Conservation (phyloP, 2,329 filamentous ascomycete species). For the Paecilomyces dactylethromorphus region DNA sequence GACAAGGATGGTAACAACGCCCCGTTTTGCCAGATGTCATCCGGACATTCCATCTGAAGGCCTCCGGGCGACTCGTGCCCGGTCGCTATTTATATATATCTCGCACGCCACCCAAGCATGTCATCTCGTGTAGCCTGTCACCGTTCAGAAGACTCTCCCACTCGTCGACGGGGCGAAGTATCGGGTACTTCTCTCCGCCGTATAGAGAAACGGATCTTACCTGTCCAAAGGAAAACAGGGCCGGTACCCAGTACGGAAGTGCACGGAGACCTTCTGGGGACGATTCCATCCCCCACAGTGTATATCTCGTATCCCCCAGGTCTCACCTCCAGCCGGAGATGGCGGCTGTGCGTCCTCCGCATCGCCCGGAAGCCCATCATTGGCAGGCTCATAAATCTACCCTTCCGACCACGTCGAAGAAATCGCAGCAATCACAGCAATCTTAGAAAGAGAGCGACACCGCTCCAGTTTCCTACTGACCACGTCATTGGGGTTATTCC, state of each 20-base stretch:
- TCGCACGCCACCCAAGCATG: neutral
- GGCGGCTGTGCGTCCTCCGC: neutral
- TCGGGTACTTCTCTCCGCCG: neutral
- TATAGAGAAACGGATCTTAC: neutral
- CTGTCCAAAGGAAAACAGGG: neutral
- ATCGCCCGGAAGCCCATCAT: neutral
- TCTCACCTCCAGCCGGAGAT: neutral
- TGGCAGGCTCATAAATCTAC: neutral
- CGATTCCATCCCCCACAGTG: too few relatives aligned
- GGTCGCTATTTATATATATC: neutral
- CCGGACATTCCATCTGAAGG: neutral
- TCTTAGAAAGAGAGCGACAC: too few relatives aligned
- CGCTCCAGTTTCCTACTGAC: too few relatives aligned
- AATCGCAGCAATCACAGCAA: too few relatives aligned
- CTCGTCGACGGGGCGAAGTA: neutral
- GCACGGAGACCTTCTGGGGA: too few relatives aligned
- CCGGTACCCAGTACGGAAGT: too few relatives aligned
- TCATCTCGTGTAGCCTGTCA: neutral
- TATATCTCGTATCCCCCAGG: neutral
- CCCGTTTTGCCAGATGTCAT: neutral
- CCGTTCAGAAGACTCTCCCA: neutral
- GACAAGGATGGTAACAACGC: neutral
- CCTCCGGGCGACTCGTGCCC: neutral
- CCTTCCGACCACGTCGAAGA: neutral
- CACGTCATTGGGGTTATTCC: too few relatives aligned